Base-by-base conservation (phyloP, 805 yeast genomes). In the Grigorovia jiainica region DNA sequence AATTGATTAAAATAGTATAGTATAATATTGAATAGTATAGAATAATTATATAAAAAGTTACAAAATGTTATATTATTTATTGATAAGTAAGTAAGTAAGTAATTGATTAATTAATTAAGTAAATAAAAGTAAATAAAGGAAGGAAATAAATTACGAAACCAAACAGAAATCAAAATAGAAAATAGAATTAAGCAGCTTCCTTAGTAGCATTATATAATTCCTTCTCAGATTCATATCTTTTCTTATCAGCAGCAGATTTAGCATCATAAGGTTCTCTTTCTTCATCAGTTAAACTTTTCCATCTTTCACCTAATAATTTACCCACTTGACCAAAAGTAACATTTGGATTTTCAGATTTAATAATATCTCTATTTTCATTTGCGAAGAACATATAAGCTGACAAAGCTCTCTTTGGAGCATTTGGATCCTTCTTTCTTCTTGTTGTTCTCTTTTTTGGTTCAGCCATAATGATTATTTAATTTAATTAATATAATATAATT, bases 321-420 rank as follows among this genome's bases (percentile, higher is more conserved):
- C 97, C 97, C 52, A 92, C 90, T 71, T 87, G 94, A 53, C 94
- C 98, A 60, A 92, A 92, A 34, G 89, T 70, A 55, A 89, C 84
- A 64, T 95, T 96, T 58, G 97, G 97, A 76, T 90, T 87, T 66
- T 89, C 97, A 48, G 90, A 80, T 66, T 95, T 80, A 54, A 92
- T 95, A 50, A 79, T 77, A 68, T 90, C 97, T 75, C 98, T 89
- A 76, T 85, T 84, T 62, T 87, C 97, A 65, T 87, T 87, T 57
- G 98, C 97, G 63, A 89, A 92, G 78, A 86, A 90, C 97, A 92
- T 89, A 80, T 90, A 92, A 39, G 97, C 96, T 47, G 97, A 87
- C 64, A 92, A 72, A 20, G 97, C 87, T 70, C 97, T 86, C 86
- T 92, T 92, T 67, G 98, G 98, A 52, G 98, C 98, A 68, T 90